Base-by-base conservation (phyloP, 2,329 filamentous ascomycete genomes). In the Xenoacremonium recifei region DNA sequence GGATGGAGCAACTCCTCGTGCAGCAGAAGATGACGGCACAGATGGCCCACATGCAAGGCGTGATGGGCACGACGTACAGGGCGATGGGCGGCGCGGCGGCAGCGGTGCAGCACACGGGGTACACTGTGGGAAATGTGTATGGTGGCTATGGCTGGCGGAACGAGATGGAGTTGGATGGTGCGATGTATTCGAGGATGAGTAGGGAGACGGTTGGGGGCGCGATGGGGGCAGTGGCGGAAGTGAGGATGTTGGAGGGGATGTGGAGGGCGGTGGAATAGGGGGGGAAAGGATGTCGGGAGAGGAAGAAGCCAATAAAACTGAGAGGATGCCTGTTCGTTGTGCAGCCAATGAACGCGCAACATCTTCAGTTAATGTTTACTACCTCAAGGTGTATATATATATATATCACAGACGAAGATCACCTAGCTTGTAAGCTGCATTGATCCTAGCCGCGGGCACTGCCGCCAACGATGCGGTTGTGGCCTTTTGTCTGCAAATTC, bases 241-340 rank as follows among this genome's bases (percentile, higher is more conserved):
- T 66, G n/a, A 43, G 39, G 6, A 44, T 59, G 44, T 37, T 69
- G 35, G 64, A 68, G 47, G 46, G 54, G 39, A 44, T 54, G 29
- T 68, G 65, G 65, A 61, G 49, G 40, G 53, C 58, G 35, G 63
- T 66, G 35, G 67, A 68, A 45, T 65, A 34, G 35, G 39, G 43
- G 21, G n/a, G n/a, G n/a, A n/a, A n/a, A n/a, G n/a, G n/a, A n/a
- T n/a, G n/a, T n/a, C n/a, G n/a, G n/a, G n/a, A n/a, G n/a, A n/a
- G n/a, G n/a, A n/a, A n/a, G n/a, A n/a, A n/a, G n/a, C n/a, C n/a
- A n/a, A n/a, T n/a, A n/a, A n/a, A n/a, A n/a, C n/a, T n/a, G n/a
- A n/a, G n/a, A n/a, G n/a, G n/a, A n/a, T n/a, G n/a, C n/a, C n/a
- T n/a, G n/a, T n/a, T n/a, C n/a, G n/a, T n/a, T n/a, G n/a, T n/a